Base-by-base conservation (phyloP, 331 rosid genomes). In the Rhamnella rubrinervis region DNA sequence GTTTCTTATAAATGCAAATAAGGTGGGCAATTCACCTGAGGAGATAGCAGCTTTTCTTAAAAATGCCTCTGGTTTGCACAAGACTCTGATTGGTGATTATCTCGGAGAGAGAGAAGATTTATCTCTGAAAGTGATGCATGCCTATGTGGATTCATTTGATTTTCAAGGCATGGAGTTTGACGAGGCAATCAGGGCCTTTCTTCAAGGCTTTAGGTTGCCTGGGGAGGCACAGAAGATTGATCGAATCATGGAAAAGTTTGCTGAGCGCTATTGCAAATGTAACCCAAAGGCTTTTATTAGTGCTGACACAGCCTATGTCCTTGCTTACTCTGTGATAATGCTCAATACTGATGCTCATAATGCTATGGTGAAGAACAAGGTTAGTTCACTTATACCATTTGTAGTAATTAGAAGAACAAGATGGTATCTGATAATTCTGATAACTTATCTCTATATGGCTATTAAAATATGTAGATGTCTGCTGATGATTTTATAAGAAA, bases 141-240 rank as follows among this genome's bases (percentile, higher is more conserved):
- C 93, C 5, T 95, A 95, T 75, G 96, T 89, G 75, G 99, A 95
- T 72, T 89, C 97, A 77, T 95, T 95, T 86, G 90, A 95, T 46
- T 89, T 95, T 76, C 96, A 82, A 87, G 93, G 72, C 2, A 80
- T 91, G 93, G 93, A 89, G 79, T 95, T 95, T 84, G 99, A 95
- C 56, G 96, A 91, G 88, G 99, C 97, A 63, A 91, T 95, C 77
- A 80, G 97, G 86, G 82, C 72, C 71, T 88, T 95, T 82, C 96
- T 95, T 68, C 89, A 89, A 87, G 96, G 92, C 72, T 95, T 95
- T 86, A 85, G 97, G 88, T 76, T 95, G 71, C 99, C 99, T 21
- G 99, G 99, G 53, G 99, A 95, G 93, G 99, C 97, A 46, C 99
- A 95, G 65, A 95, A 95, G 76, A 95, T 95, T 63, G 99, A 95